Base-by-base conservation (phyloP, 2,329 filamentous ascomycete species). In the Xylaria digitata region DNA sequence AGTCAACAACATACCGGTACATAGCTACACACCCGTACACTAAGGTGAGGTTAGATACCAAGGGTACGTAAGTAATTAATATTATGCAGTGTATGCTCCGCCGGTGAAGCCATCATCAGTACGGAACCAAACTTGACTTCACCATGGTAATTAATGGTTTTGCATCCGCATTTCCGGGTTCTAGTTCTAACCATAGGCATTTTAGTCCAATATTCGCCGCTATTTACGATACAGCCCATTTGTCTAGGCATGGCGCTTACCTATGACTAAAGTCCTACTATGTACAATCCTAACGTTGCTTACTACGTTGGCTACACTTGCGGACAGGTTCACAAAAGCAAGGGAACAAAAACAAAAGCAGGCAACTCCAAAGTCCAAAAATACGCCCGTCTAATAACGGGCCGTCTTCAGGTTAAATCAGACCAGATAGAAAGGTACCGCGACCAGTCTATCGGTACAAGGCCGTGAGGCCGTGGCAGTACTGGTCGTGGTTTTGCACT, bases 291-390 rank as follows among this genome's bases (percentile, higher is more conserved):
- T 32, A 46, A 54, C 17, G 6, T 19, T 63, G 64, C 59, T 66
- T 66, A 63, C 64, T 66, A 66, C 42, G 23, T 53, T n/a, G 52
- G 13, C 46, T 49, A 13, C 9, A 23, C 26, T 40, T 32, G 40
- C 42, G 11, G 30, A 34, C 8, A 34, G n/a, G 7, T n/a, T 21
- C 7, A 15, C 23, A 48, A 30, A 11, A 1, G 21, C 15, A 17
- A 61, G 26, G 26, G 13, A 15, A 15, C 2, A 40, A 15, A 13
- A 13, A 9, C 17, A 40, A 37, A 30, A 56, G 40, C 32, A 43
- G 60, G 26, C 4, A 34, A 45, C 9, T 23, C 49, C 26, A 55
- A 46, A 4, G 37, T 26, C 11, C 6, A 21, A 34, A 34, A 40
- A 43, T 34, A 37, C 15, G 1, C 15, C 13, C 34, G 42, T 26